These are phyloP conservation scores for Populus tremula DNA, from an alignment of 345 rosid species.

Conservation along the genomic window DNA sequence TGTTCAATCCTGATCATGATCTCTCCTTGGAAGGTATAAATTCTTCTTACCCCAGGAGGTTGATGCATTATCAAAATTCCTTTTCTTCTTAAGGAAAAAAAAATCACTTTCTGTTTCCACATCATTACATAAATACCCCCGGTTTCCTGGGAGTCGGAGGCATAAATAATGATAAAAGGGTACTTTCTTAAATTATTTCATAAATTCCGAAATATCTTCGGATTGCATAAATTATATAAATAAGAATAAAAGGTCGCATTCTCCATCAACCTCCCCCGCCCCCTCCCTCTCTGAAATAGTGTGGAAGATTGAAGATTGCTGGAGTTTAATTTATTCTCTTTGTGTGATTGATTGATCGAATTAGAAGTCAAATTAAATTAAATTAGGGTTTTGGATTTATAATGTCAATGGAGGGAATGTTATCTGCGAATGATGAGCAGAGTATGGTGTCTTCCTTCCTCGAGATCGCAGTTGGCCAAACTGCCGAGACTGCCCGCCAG, in stretches of 20 bases:
- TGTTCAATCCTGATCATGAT: neutral
- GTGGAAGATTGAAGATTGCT: neutral
- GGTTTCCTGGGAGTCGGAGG: neutral
- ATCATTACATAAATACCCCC: neutral
- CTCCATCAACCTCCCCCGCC: neutral
- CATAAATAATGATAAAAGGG: neutral
- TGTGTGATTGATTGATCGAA: neutral
- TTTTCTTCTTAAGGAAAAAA: neutral
- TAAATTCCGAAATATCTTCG: neutral
- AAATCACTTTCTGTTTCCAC: neutral
- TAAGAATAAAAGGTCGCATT: neutral
- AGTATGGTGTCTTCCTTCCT: constrained; percentile 85
- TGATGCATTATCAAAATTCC: neutral
- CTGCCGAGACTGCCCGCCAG: constrained; percentile 79
- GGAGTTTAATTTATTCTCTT: neutral
- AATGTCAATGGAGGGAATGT: constrained; percentile 16
- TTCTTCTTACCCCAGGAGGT: too few relatives aligned
- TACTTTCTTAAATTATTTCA: neutral
- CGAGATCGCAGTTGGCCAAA: constrained; percentile 96
- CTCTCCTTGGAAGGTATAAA: neutral
- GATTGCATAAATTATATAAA: neutral
- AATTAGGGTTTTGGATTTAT: constrained; percentile 12
- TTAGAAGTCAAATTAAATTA: neutral
- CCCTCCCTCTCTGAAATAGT: neutral
- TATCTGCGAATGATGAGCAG: constrained; percentile 44